Evolutionary conservation across 2,329 filamentous ascomycete species (phyloP).

Genomic region (Ceratocystis albifundus): DNA sequence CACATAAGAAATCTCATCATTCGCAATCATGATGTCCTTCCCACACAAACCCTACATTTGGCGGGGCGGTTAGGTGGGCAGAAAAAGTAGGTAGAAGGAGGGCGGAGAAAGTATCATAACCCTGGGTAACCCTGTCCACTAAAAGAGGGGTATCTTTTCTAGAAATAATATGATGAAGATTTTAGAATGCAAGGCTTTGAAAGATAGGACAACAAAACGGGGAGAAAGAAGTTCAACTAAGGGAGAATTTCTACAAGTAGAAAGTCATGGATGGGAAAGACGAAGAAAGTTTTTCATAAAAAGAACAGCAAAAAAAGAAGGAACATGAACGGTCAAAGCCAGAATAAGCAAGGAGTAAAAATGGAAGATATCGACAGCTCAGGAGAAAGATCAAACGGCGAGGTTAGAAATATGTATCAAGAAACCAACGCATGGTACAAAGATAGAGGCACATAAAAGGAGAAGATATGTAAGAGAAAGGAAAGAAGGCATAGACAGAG

Average conservation of each 20-base stretch:
- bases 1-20: not conserved
- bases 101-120: not conserved
- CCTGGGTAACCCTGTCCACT: not conserved
- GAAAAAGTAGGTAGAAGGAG: not conserved
- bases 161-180: too few species aligned
- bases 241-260: slow-evolving; percentile 7
- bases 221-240: not conserved
- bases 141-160: not conserved
- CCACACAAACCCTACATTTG: not conserved
- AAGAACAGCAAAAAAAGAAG: slow-evolving; percentile 23
- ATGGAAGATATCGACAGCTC: slow-evolving; percentile 11
- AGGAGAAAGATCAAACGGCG: slow-evolving; percentile 4
- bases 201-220: not conserved
- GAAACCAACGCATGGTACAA: slow-evolving; percentile 21
- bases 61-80: not conserved
- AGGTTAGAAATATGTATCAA: not conserved
- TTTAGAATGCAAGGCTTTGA: not conserved
- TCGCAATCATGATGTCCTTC: not conserved
- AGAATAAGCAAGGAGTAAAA: slow-evolving; percentile 20
- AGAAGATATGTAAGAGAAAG: slow-evolving; percentile 21
- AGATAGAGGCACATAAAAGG: slow-evolving; percentile 23
- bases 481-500: slow-evolving; percentile 21
- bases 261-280: not conserved
- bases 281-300: slow-evolving; percentile 11
- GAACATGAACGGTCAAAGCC: slow-evolving; percentile 17